A percentile compares a stretch with the other conserved stretches of the same genome.
Evolutionary conservation across 2,329 filamentous ascomycete genomes (phyloP).

Genomic region (Cladosporium halotolerans): DNA sequence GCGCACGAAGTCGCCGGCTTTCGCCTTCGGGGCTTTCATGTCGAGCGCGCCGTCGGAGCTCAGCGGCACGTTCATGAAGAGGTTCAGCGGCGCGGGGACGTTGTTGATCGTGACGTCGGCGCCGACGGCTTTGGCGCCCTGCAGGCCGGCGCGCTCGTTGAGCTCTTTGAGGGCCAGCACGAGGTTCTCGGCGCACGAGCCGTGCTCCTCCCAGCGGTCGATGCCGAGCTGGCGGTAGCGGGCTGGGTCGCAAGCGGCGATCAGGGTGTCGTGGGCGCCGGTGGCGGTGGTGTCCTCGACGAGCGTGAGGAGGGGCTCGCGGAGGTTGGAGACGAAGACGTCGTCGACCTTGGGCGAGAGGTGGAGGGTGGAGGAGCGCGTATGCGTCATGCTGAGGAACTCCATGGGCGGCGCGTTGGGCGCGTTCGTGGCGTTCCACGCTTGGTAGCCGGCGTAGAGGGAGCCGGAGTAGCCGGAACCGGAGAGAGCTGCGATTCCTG

Average conservation of each 20-base stretch:
- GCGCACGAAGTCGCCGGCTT: conserved; percentile 38
- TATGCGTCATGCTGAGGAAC: conserved; percentile 42
- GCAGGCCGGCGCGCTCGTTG: conserved; percentile 41
- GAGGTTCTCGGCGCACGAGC: conserved; percentile 44
- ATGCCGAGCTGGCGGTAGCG: conserved; percentile 38
- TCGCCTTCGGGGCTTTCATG: conserved; percentile 37
- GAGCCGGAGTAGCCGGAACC: conserved; percentile 43
- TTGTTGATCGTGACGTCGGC: conserved; percentile 44
- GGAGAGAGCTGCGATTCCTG: conserved; percentile 35
- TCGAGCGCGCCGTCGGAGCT: conserved; percentile 36
- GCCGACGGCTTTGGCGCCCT: conserved; percentile 41
- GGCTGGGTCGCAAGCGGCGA: conserved; percentile 42
- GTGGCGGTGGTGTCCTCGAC: conserved; percentile 40
- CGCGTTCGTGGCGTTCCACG: conserved; percentile 35
- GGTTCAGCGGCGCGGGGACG: conserved; percentile 41
- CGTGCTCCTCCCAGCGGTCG: conserved; percentile 41
- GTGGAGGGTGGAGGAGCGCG: conserved; percentile 36
- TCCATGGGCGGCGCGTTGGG: conserved; percentile 37
- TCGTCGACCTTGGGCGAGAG: conserved; percentile 38
- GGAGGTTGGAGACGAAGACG: conserved; percentile 40
- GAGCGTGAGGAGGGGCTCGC: conserved; percentile 41
- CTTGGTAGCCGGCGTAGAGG: conserved; percentile 44
- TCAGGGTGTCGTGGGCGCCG: conserved; percentile 42
- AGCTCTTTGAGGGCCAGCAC: conserved; percentile 44
- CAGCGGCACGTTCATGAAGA: conserved; percentile 45